Conservation (phyloP, 2,329 filamentous ascomycete species). For the Trichoderma polysporum region DNA sequence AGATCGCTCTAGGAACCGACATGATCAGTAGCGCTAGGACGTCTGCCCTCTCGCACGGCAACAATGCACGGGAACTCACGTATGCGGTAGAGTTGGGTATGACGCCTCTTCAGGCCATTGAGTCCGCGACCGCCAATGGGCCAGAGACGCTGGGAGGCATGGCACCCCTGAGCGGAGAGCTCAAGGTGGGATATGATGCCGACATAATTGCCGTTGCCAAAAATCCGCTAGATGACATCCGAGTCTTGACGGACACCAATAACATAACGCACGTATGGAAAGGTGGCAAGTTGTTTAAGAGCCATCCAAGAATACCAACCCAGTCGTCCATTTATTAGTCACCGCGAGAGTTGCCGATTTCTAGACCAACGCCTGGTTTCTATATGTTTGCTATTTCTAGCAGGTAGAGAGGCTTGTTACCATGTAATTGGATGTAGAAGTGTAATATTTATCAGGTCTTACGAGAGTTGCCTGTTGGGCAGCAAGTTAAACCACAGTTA, state of each 20-base stretch:
- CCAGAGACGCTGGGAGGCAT: conserved; percentile 44
- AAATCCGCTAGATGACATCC: conserved; percentile 46
- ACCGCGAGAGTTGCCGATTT: background rate
- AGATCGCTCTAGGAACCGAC: conserved; percentile 44
- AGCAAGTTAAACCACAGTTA: background rate
- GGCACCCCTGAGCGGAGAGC: conserved; percentile 46
- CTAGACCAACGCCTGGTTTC: background rate
- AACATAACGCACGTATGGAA: conserved; percentile 46
- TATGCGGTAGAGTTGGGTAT: conserved; percentile 50
- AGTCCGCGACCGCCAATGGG: conserved; percentile 47
- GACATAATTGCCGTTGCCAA: conserved; percentile 45
- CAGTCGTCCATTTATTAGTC: background rate
- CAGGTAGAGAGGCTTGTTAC: background rate
- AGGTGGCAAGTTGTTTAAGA: conserved; percentile 43
- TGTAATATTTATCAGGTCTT: background rate
- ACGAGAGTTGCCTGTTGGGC: background rate
- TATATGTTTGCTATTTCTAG: background rate
- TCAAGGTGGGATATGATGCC: conserved; percentile 48
- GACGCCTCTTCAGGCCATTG: conserved; percentile 50
- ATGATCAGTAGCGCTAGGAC: conserved; percentile 36
- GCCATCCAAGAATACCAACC: conserved; percentile 28
- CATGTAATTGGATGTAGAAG: background rate
- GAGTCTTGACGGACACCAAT: conserved; percentile 38
- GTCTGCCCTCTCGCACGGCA: conserved; percentile 26
- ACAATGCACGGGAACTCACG: conserved; percentile 44